Percentiles rank a stretch among this genome's conserved stretches.
Conservation (phyloP, 345 rosid species). For the sweet orange (Citrus sinensis) region DNA sequence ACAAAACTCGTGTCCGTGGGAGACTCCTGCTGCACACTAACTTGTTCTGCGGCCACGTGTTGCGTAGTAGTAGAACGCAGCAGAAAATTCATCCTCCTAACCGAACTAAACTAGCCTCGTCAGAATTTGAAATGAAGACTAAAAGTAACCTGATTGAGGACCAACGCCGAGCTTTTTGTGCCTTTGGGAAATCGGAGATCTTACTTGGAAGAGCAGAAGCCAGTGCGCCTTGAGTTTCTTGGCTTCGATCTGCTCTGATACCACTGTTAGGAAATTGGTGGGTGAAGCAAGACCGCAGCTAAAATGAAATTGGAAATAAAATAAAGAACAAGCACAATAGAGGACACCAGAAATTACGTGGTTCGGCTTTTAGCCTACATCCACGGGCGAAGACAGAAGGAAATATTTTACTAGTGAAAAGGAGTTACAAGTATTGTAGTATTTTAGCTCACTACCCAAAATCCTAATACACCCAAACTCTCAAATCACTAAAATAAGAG, state of each 20-base stretch:
- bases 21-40: constrained; percentile 44
- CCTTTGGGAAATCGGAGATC: constrained; percentile 4
- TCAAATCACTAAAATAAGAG: too few species aligned
- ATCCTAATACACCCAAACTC: too few species aligned
- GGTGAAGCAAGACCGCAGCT: too few species aligned
- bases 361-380: too few species aligned
- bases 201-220: not conserved
- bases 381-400: too few species aligned
- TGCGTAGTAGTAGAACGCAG: constrained; percentile 42
- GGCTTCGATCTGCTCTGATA: not conserved
- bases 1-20: constrained; percentile 28
- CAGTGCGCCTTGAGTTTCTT: not conserved
- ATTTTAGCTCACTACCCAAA: too few species aligned
- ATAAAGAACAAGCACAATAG: too few species aligned
- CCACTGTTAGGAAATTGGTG: too few species aligned
- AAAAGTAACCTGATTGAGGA: constrained; percentile 7
- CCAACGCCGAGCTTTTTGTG: not conserved
- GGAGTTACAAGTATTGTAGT: too few species aligned
- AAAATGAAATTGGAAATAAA: too few species aligned
- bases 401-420: too few species aligned
- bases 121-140: not conserved
- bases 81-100: constrained; percentile 76
- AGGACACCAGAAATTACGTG: too few species aligned
- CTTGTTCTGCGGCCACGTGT: constrained; percentile 40
- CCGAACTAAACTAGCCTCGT: constrained; percentile 12